Percentiles rank a stretch among this genome's conserved stretches.
phyloP scores from a whole-genome alignment of 768 basidiomycete species.

The Gloeophyllum trabeum region DNA sequence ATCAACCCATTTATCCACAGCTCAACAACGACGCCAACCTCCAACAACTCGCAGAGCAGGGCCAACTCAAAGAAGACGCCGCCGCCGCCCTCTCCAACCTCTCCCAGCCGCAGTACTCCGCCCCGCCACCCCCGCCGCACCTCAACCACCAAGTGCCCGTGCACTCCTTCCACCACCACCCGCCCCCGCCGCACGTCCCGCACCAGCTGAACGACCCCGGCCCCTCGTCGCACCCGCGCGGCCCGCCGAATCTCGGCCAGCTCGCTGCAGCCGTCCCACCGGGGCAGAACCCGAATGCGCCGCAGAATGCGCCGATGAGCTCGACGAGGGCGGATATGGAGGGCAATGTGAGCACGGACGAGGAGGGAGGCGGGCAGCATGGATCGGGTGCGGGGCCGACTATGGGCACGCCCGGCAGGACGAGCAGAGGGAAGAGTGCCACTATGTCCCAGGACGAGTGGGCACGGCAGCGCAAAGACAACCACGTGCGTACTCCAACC shows the following conservation, averaged over 20 bases:
- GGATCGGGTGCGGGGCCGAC: conserved; percentile 4
- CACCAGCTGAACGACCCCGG: conserved; percentile 14
- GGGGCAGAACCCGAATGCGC: neutral
- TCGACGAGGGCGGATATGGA: conserved; percentile 1
- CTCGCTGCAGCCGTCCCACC: conserved; percentile 5
- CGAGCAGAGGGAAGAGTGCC: conserved; percentile 15
- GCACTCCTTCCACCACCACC: neutral
- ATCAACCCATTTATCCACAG: neutral
- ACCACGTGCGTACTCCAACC: conserved; percentile 26
- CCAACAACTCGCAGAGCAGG: neutral
- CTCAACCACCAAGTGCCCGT: neutral
- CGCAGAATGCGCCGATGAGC: neutral
- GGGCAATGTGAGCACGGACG: neutral
- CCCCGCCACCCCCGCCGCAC: neutral
- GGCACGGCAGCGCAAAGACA: conserved; percentile 30
- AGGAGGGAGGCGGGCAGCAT: conserved; percentile 1
- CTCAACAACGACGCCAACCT: neutral
- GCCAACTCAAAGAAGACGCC: neutral
- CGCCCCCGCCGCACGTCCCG: conserved; percentile 6
- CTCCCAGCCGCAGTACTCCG: neutral
- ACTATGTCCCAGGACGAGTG: conserved; percentile 27
- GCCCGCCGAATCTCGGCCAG: conserved; percentile 16
- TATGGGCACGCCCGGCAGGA: conserved; percentile 6
- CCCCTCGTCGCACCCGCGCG: conserved; percentile 18
- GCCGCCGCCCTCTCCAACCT: neutral